phyloP scores from a whole-genome alignment of 106 monocot genomes.

The Triglochin maritima region DNA sequence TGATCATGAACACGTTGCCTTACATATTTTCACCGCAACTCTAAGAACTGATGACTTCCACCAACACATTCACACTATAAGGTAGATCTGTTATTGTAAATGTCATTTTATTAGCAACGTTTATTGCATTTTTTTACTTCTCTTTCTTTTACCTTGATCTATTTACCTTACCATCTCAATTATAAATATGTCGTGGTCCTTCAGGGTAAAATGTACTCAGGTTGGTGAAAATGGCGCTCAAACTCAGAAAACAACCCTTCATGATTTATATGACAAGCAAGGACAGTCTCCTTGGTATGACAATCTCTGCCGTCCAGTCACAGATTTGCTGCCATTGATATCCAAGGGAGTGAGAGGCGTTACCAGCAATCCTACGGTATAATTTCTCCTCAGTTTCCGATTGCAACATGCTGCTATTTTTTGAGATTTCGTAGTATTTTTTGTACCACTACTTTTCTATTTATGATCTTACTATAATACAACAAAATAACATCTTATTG shows the following conservation, averaged over 20 bases:
- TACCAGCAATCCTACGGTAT: conserved; percentile 96
- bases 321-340: conserved; percentile 75
- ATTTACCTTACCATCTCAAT: not conserved
- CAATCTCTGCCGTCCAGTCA: conserved; percentile 90
- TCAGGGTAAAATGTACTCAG: conserved; percentile 46
- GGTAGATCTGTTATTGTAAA: not conserved
- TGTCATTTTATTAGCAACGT: not conserved
- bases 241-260: conserved; percentile 62
- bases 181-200: conserved; percentile 3
- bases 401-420: too few relatives aligned
- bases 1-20: too few relatives aligned
- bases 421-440: not conserved
- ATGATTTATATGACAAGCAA: conserved; percentile 74
- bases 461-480: not conserved
- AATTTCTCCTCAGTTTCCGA: not conserved
- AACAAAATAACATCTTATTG: not conserved
- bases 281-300: conserved; percentile 99
- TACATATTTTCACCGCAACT: not conserved
- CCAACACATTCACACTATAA: not conserved
- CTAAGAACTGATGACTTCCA: too few relatives aligned
- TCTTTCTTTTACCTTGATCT: not conserved
- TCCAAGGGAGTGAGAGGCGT: conserved; percentile 83
- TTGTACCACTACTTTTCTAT: not conserved
- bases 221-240: conserved; percentile 59
- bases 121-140: not conserved